phyloP scores from a whole-genome alignment of 2,329 filamentous ascomycete genomes.

The Fusarium devonianum region DNA sequence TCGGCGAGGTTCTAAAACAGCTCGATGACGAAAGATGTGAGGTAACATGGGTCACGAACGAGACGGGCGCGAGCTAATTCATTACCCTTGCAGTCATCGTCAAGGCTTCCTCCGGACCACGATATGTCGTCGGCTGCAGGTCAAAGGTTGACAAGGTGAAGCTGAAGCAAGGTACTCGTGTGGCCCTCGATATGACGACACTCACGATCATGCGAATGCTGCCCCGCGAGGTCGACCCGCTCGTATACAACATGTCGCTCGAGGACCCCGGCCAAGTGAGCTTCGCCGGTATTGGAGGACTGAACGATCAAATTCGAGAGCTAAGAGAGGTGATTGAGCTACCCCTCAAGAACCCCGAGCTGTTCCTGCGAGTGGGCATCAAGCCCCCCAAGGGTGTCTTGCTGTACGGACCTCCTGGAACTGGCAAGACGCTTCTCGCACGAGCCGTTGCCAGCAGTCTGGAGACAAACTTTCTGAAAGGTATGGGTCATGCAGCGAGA shows the following conservation, averaged over 20 bases:
- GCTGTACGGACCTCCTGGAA: constrained; percentile 94
- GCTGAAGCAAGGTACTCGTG: constrained; percentile 96
- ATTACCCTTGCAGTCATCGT: constrained; percentile 77
- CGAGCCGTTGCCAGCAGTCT: constrained; percentile 94
- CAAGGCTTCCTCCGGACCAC: constrained; percentile 94
- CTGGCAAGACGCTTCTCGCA: constrained; percentile 93
- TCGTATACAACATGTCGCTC: constrained; percentile 99
- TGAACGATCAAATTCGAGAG: constrained; percentile 98
- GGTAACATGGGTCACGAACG: constrained; percentile 43
- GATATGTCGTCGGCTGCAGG: constrained; percentile 97
- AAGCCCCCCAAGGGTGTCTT: constrained; percentile 98
- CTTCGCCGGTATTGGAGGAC: constrained; percentile 94
- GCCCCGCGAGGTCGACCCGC: constrained; percentile 94
- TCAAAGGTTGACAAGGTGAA: constrained; percentile 98
- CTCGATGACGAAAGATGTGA: constrained; percentile 97
- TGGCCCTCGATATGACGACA: constrained; percentile 98
- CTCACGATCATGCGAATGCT: constrained; percentile 99
- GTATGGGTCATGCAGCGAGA: constrained; percentile 54
- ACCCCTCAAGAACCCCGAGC: constrained; percentile 96
- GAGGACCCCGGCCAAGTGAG: constrained; percentile 98
- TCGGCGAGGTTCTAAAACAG: constrained; percentile 98
- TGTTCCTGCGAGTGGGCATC: constrained; percentile 96
- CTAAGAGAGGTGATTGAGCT: constrained; percentile 97
- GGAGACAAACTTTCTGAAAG: constrained; percentile 98
- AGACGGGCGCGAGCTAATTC: constrained; percentile 31